These are phyloP conservation scores for Alternaria postmessia DNA, from an alignment of 2,329 filamentous ascomycete species.

Conservation along the genomic window DNA sequence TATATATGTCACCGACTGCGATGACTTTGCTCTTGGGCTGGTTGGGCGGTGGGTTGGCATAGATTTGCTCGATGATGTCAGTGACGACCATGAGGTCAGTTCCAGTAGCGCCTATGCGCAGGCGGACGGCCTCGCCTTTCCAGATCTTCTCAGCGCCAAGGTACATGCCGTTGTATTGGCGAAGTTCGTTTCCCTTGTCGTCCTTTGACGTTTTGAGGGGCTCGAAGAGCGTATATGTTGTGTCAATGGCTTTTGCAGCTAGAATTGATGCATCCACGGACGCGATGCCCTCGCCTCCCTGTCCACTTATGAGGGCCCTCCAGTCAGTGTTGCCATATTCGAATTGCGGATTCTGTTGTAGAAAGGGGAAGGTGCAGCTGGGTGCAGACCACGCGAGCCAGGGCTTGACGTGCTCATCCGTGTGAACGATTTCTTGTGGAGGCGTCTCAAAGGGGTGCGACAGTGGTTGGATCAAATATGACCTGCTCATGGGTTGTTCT, in stretches of 20 bases:
- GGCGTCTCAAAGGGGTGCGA: constrained; percentile 56
- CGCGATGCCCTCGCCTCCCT: constrained; percentile 58
- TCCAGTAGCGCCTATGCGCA: constrained; percentile 53
- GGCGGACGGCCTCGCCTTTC: constrained; percentile 65
- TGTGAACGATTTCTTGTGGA: constrained; percentile 53
- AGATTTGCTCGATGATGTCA: constrained; percentile 53
- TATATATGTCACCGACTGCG: constrained; percentile 62
- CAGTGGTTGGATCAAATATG: constrained; percentile 59
- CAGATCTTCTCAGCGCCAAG: constrained; percentile 68
- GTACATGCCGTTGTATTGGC: constrained; percentile 63
- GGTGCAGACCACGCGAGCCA: constrained; percentile 68
- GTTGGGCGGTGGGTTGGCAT: constrained; percentile 16
- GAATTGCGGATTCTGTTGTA: constrained; percentile 53
- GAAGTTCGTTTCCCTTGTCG: constrained; percentile 53
- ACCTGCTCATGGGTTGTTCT: constrained; percentile 35
- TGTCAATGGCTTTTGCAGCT: constrained; percentile 64
- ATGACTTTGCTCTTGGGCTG: constrained; percentile 45
- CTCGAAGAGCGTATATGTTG: constrained; percentile 63
- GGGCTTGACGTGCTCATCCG: constrained; percentile 59
- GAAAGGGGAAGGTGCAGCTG: constrained; percentile 55
- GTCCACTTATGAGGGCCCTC: constrained; percentile 53
- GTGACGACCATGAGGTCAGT: constrained; percentile 60
- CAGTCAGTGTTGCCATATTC: constrained; percentile 62
- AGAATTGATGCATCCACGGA: constrained; percentile 67
- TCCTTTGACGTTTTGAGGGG: constrained; percentile 49